Conservation (phyloP, 2,329 filamentous ascomycete species). For the Endoconidiophora laricicola region DNA sequence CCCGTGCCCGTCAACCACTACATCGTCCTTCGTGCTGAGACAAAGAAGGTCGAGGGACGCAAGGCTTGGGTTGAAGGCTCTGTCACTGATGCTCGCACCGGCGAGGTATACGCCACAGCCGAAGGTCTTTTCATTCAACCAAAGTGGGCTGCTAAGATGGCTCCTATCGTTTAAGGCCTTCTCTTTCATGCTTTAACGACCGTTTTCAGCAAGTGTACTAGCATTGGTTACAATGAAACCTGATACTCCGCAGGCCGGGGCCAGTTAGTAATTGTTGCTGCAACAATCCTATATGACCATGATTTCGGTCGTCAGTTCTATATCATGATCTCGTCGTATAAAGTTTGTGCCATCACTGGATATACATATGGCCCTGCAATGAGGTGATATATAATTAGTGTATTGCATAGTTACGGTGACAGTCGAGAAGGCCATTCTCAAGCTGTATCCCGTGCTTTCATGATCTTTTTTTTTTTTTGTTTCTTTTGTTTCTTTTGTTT, state of each 20-base stretch:
- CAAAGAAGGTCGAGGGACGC: constrained; percentile 71
- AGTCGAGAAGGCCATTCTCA: no score
- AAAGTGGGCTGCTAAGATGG: constrained; percentile 12
- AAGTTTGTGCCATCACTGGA: not conserved
- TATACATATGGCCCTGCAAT: not conserved
- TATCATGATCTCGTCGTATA: not conserved
- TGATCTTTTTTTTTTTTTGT: constrained; percentile 1
- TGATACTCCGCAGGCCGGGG: not conserved
- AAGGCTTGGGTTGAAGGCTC: constrained; percentile 83
- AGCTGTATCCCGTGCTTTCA: not conserved
- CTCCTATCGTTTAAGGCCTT: constrained; percentile 8
- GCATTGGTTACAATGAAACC: not conserved
- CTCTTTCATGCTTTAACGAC: not conserved
- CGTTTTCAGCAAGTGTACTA: not conserved
- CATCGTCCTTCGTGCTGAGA: constrained; percentile 62
- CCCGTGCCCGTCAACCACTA: constrained; percentile 62
- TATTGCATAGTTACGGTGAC: no score
- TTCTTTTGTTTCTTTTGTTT: not conserved
- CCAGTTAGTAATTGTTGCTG: not conserved
- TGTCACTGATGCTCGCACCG: constrained; percentile 9
- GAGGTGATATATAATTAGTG: no score
- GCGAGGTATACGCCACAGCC: constrained; percentile 10
- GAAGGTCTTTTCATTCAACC: constrained; percentile 11
- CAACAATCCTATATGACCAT: not conserved
- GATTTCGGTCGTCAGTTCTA: not conserved